Conservation (phyloP, 306 rosid species). For the Neltuma alba region DNA sequence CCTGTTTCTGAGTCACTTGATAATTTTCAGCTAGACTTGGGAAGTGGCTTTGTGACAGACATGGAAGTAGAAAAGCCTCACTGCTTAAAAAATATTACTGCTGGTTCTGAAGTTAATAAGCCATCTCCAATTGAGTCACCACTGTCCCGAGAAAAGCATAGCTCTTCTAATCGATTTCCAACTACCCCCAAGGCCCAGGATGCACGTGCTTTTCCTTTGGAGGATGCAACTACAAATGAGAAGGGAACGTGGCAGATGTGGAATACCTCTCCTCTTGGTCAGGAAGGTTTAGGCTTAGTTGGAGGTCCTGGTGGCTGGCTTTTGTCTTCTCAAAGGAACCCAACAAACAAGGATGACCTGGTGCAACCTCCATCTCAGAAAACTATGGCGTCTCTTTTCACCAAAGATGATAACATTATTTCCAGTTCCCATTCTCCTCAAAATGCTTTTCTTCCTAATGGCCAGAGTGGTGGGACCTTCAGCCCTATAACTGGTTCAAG, state of each 20-base stretch:
- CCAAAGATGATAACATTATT: slow-evolving; percentile 68
- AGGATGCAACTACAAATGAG: slow-evolving; percentile 60
- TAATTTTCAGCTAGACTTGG: slow-evolving; percentile 83
- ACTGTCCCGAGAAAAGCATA: slow-evolving; percentile 82
- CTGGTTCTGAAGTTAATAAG: slow-evolving; percentile 70
- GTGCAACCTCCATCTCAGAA: slow-evolving; percentile 76
- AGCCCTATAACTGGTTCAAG: slow-evolving; percentile 62
- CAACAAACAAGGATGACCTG: slow-evolving; percentile 70
- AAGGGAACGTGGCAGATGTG: slow-evolving; percentile 98
- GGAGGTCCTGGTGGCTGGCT: slow-evolving; percentile 91
- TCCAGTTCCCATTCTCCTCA: slow-evolving; percentile 68
- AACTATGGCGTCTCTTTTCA: slow-evolving; percentile 74
- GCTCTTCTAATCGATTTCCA: slow-evolving; percentile 56
- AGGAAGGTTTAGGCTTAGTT: slow-evolving; percentile 87
- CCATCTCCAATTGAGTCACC: slow-evolving; percentile 97
- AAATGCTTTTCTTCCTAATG: slow-evolving; percentile 69
- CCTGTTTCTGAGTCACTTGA: slow-evolving; percentile 97
- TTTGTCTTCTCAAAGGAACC: slow-evolving; percentile 61
- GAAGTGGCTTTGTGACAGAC: slow-evolving; percentile 62
- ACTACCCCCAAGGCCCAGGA: slow-evolving; percentile 54
- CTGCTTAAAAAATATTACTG: slow-evolving; percentile 57
- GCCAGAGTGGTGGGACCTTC: slow-evolving; percentile 69
- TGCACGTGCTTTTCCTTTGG: slow-evolving; percentile 51
- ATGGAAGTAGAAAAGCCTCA: slow-evolving; percentile 58
- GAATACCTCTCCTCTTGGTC: slow-evolving; percentile 86